phyloP scores from a whole-genome alignment of 2,329 filamentous ascomycete genomes.

The Fusarium staphyleae region DNA sequence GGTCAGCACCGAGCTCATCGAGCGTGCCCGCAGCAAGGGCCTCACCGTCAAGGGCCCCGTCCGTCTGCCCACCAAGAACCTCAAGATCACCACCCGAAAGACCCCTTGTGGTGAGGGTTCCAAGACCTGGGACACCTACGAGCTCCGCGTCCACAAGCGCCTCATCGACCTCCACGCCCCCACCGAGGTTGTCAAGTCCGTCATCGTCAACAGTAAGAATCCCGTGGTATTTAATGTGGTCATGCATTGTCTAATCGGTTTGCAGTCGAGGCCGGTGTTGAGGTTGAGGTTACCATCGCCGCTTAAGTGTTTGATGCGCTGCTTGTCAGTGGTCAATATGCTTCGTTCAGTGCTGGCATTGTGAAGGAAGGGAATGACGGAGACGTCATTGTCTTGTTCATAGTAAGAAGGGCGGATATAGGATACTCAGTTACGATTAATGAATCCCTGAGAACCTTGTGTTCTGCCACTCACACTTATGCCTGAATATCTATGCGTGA shows the following conservation, averaged over 20 bases:
- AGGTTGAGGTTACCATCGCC: constrained; percentile 92
- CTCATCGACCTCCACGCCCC: constrained; percentile 97
- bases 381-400: constrained; percentile 24
- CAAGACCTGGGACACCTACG: constrained; percentile 99
- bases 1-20: constrained; percentile 97
- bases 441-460: constrained; percentile 32
- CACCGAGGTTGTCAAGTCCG: constrained; percentile 96
- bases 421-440: constrained; percentile 34
- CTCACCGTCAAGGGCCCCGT: constrained; percentile 98
- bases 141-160: constrained; percentile 99
- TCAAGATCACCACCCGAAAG: constrained; percentile 98
- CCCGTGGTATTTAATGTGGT: neutral
- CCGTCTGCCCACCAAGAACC: constrained; percentile 94
- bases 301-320: constrained; percentile 51
- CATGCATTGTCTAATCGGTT: constrained; percentile 15
- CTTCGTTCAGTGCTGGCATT: constrained; percentile 24
- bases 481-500: neutral
- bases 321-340: constrained; percentile 13
- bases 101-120: constrained; percentile 99
- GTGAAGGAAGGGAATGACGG: constrained; percentile 36
- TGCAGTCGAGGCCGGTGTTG: constrained; percentile 80
- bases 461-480: constrained; percentile 25
- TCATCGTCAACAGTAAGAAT: constrained; percentile 81
- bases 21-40: constrained; percentile 98
- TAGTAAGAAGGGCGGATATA: constrained; percentile 29